Evolutionary conservation across 2,329 filamentous ascomycete species (phyloP).

Genomic region (Fusarium brachygibbosum): DNA sequence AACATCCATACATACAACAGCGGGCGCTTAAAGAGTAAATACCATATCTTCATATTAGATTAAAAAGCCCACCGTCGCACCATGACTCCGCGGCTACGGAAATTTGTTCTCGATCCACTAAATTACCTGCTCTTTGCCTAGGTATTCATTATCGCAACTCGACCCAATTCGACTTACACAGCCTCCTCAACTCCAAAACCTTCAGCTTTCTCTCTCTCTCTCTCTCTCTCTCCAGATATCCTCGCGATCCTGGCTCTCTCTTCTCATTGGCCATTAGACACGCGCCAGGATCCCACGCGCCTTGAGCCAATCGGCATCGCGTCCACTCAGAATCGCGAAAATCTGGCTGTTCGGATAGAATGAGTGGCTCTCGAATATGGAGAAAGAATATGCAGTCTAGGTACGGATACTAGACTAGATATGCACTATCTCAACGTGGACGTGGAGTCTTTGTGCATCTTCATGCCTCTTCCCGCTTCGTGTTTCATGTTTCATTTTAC

Average conservation of each 20-base stretch:
- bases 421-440: conserved; percentile 5
- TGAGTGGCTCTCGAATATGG: conserved; percentile 34
- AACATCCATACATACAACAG: conserved; percentile 8
- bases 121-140: not conserved
- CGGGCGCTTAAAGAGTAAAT: conserved; percentile 36
- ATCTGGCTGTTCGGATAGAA: not conserved
- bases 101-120: conserved; percentile 41
- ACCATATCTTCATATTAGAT: conserved; percentile 28
- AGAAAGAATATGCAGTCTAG: conserved; percentile 18
- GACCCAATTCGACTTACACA: conserved; percentile 31
- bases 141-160: not conserved
- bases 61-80: conserved; percentile 41
- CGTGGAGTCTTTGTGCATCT: conserved; percentile 24
- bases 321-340: conserved; percentile 24
- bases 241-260: conserved; percentile 17
- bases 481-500: conserved; percentile 43
- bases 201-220: not conserved
- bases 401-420: not conserved
- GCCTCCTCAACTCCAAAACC: too few relatives aligned
- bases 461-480: conserved; percentile 31
- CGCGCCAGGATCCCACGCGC: conserved; percentile 43
- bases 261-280: conserved; percentile 43
- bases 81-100: conserved; percentile 46
- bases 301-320: conserved; percentile 35
- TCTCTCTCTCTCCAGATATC: not conserved